Conservation (phyloP, 2,329 filamentous ascomycete species). For the Calycina marina region DNA sequence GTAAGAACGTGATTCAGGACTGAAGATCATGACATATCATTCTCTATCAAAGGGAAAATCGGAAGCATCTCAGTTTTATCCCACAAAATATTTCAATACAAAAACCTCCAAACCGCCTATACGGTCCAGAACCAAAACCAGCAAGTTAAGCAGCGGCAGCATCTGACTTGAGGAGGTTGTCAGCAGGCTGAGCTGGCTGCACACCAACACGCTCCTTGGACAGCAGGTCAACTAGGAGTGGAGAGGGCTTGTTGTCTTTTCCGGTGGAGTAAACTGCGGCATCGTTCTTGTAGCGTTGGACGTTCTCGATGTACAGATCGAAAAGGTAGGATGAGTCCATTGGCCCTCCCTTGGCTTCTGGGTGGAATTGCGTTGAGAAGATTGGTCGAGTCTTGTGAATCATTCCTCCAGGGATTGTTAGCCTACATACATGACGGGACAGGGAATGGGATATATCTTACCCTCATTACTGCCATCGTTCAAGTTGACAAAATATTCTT, state of each 20-base stretch:
- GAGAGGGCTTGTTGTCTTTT: slow-evolving; percentile 76
- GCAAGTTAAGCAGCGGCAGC: slow-evolving; percentile 11
- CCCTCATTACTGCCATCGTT: slow-evolving; percentile 97
- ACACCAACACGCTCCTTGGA: slow-evolving; percentile 93
- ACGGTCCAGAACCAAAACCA: not conserved
- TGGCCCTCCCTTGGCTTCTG: slow-evolving; percentile 92
- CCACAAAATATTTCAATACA: not conserved
- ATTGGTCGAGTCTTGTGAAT: slow-evolving; percentile 93
- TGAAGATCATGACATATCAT: not conserved
- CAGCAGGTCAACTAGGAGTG: slow-evolving; percentile 78
- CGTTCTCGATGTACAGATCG: slow-evolving; percentile 86
- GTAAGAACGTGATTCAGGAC: too few relatives aligned
- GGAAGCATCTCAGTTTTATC: not conserved
- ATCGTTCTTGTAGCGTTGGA: slow-evolving; percentile 75
- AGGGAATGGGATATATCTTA: slow-evolving; percentile 16
- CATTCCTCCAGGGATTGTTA: slow-evolving; percentile 59
- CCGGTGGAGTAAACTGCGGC: slow-evolving; percentile 54
- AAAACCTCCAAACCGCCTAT: not conserved
- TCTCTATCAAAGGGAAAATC: not conserved
- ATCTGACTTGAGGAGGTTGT: slow-evolving; percentile 12
- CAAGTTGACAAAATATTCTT: slow-evolving; percentile 96
- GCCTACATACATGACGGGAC: slow-evolving; percentile 9
- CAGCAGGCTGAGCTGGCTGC: slow-evolving; percentile 17
- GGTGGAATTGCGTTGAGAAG: slow-evolving; percentile 98
- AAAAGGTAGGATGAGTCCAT: slow-evolving; percentile 94